Conservation (phyloP, 2,329 filamentous ascomycete species). For the Simplicillium aogashimaense region DNA sequence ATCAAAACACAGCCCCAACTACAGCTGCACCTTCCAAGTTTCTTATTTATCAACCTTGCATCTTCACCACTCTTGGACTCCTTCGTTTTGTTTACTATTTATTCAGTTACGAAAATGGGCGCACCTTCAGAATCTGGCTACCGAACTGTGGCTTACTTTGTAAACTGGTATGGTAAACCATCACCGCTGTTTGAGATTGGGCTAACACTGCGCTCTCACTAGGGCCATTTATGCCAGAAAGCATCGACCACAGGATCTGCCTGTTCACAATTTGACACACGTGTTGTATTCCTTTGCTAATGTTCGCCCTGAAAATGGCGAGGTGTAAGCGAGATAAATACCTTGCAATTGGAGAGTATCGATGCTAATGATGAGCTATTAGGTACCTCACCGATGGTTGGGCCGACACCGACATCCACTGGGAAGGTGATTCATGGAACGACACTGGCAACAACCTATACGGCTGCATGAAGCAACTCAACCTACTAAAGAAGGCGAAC, state of each 20-base stretch:
- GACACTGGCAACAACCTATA: slow-evolving; percentile 72
- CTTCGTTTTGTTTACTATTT: background rate
- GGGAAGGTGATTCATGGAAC: slow-evolving; percentile 59
- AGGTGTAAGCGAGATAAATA: slow-evolving; percentile 47
- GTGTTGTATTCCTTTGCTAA: slow-evolving; percentile 89
- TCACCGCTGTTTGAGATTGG: background rate
- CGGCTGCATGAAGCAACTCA: slow-evolving; percentile 81
- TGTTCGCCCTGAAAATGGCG: slow-evolving; percentile 65
- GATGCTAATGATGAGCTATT: background rate
- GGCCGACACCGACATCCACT: slow-evolving; percentile 66
- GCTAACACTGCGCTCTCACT: background rate
- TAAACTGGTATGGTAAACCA: slow-evolving; percentile 45
- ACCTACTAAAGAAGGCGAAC: slow-evolving; percentile 71
- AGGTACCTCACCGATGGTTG: slow-evolving; percentile 49
- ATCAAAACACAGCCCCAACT: too few species aligned
- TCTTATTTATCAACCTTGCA: background rate
- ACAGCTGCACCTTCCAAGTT: too few species aligned
- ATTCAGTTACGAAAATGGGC: background rate
- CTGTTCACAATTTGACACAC: slow-evolving; percentile 73
- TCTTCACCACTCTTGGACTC: slow-evolving; percentile 1
- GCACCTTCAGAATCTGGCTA: slow-evolving; percentile 29
- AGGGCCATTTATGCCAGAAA: slow-evolving; percentile 80
- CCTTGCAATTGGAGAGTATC: background rate
- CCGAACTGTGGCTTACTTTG: slow-evolving; percentile 62
- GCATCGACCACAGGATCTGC: slow-evolving; percentile 76